These are phyloP conservation scores for Aspergillus panamensis DNA, from an alignment of 495 filamentous ascomycete genomes.

Conservation along the genomic window DNA sequence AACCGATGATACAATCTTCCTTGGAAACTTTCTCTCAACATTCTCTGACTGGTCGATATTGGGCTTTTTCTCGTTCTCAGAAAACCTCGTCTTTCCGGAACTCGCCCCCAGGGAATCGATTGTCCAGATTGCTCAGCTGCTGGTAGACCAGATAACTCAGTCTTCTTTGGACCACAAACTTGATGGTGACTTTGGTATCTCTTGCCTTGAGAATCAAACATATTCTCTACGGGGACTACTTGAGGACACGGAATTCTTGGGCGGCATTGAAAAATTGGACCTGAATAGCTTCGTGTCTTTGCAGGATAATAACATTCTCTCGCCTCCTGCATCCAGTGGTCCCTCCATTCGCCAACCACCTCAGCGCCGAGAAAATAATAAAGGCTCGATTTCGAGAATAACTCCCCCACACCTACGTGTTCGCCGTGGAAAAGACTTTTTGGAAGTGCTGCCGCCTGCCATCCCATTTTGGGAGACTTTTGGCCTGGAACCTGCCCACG, in stretches of 20 bases:
- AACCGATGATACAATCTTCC: conserved; percentile 36
- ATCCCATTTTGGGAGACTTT: conserved; percentile 89
- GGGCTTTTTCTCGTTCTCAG: conserved; percentile 41
- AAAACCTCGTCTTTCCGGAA: conserved; percentile 32
- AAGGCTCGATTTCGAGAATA: conserved; percentile 33
- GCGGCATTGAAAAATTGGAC: conserved; percentile 35
- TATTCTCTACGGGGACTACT: conserved; percentile 26
- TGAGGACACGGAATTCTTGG: conserved; percentile 30
- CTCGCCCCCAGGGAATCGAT: conserved; percentile 38
- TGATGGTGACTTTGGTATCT: conserved; percentile 29
- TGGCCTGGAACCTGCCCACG: conserved; percentile 73
- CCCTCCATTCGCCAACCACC: conserved; percentile 19
- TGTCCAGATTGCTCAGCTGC: conserved; percentile 44
- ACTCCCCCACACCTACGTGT: conserved; percentile 71
- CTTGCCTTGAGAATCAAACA: conserved; percentile 30
- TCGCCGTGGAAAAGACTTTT: conserved; percentile 65
- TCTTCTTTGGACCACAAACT: conserved; percentile 43
- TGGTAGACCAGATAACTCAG: conserved; percentile 49
- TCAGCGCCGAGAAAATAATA: conserved; percentile 30
- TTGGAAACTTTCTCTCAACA: conserved; percentile 45
- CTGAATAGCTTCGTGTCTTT: conserved; percentile 38
- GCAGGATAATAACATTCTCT: conserved; percentile 31
- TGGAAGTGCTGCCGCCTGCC: conserved; percentile 76
- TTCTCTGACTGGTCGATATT: conserved; percentile 45
- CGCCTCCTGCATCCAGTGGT: conserved; percentile 14